Base-by-base conservation (phyloP, 257 asterid genomes). In the Henckelia pumila region DNA sequence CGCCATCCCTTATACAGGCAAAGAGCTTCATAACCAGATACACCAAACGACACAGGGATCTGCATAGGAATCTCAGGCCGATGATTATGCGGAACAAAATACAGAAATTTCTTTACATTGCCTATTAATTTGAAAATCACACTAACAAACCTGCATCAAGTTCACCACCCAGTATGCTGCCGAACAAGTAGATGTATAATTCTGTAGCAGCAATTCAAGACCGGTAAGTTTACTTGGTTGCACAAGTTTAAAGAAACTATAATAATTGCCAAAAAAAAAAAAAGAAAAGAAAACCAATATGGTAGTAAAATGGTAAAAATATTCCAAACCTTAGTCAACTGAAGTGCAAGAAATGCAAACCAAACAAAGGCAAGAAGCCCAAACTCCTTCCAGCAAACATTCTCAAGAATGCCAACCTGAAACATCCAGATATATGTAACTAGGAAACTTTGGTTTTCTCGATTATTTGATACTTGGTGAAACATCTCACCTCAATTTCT, bases 301-400 rank as follows among this genome's bases (percentile, higher is more conserved):
- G 19, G 52, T 14, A 40, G n/a, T 40, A 11, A 40, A 23, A 66
- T 25, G 64, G 60, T 70, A 8, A 53, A 26, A 60, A 16, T 29
- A 64, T 66, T 37, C 37, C 19, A 69, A 73, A 93, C 99, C 99
- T 93, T 93, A 75, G 69, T 64, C 72, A 93, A 56, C 70, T 93
- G 99, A 55, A 93, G 80, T 8, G 73, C 91, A 64, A 93, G 95
- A 78, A 84, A 93, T 7, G 88, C 79, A 28, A 90, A n/a, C 99
- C 99, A 93, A 53, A 90, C 99, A 17, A 90, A 81, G 69, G 21
- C 40, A 53, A 93, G 95, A 78, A 93, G 96, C 78, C 96, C 92
- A 25, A 82, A 78, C 72, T 93, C 97, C 83, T 86, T 93, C 99
- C 97, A 93, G 73, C 83, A 76, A 58, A 93, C 97, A 73, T 93